phyloP scores from a whole-genome alignment of 1,139 yeast genomes.

The Diutina rugosa region DNA sequence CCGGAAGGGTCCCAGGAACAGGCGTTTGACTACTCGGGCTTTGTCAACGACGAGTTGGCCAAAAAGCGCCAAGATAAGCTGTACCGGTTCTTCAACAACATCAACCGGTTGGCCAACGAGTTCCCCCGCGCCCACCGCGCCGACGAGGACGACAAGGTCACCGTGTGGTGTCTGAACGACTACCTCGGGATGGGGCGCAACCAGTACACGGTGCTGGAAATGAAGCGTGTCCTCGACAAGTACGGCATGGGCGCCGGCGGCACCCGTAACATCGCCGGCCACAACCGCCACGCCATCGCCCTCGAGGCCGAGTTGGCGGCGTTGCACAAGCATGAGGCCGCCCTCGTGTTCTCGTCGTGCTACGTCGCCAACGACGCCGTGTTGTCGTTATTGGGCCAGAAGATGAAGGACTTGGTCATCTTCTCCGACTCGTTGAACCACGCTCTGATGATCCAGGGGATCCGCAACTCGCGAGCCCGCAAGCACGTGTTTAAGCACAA shows the following conservation, averaged over 20 bases:
- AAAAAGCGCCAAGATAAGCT: constrained; percentile 81
- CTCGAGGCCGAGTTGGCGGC: constrained; percentile 82
- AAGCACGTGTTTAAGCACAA: constrained; percentile 91
- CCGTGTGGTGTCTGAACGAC: constrained; percentile 98
- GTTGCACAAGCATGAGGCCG: constrained; percentile 89
- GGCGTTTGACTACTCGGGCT: constrained; percentile 53
- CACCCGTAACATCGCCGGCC: constrained; percentile 97
- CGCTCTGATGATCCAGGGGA: constrained; percentile 96
- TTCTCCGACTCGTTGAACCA: constrained; percentile 91
- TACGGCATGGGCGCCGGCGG: constrained; percentile 99
- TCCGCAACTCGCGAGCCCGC: constrained; percentile 76
- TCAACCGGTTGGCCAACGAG: constrained; percentile 87
- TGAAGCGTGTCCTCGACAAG: constrained; percentile 71
- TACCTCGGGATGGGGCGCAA: constrained; percentile 91
- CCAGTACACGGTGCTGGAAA: constrained; percentile 53
- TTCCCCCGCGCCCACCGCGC: constrained; percentile 88
- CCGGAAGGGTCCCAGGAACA: constrained; percentile 26
- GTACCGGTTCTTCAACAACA: constrained; percentile 91
- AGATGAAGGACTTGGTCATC: constrained; percentile 77
- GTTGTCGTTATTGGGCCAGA: constrained; percentile 82
- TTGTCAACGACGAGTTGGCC: constrained; percentile 48
- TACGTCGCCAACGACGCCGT: constrained; percentile 96
- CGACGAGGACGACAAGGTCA: constrained; percentile 64
- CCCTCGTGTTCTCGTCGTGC: constrained; percentile 89
- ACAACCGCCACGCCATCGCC: constrained; percentile 74